Evolutionary conservation across 257 asterid species (phyloP).

Genomic region (Solanum etuberosum): DNA sequence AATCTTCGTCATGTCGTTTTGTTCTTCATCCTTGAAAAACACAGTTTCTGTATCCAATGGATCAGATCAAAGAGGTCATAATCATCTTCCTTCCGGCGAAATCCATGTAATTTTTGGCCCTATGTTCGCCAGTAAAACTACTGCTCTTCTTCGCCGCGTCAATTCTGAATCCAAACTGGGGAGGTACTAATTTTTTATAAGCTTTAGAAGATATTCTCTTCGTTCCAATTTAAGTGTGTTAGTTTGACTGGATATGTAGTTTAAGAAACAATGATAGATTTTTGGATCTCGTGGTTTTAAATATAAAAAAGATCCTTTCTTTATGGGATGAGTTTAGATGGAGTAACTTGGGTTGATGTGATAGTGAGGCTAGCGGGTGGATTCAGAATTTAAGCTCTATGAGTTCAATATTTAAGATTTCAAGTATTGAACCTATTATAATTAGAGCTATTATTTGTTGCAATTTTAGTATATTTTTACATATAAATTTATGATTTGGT

Average conservation of each 20-base stretch:
- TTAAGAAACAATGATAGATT: too few relatives aligned
- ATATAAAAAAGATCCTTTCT: too few relatives aligned
- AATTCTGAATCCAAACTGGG: constrained; percentile 18
- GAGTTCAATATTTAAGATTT: background rate
- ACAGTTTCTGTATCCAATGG: background rate
- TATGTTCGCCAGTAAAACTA: constrained; percentile 7
- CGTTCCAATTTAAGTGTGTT: too few relatives aligned
- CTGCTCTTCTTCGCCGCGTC: constrained; percentile 30
- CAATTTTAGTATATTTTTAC: background rate
- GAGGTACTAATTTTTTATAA: constrained; percentile 6
- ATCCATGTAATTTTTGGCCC: constrained; percentile 4
- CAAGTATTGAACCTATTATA: background rate
- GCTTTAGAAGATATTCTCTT: too few relatives aligned
- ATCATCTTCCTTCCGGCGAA: background rate
- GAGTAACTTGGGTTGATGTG: background rate
- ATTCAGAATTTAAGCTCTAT: background rate
- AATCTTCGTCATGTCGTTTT: background rate
- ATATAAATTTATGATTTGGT: background rate
- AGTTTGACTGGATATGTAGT: too few relatives aligned
- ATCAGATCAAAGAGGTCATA: background rate
- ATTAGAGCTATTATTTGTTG: background rate
- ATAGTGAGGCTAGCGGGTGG: background rate
- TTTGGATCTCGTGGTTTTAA: too few relatives aligned
- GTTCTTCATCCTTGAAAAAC: background rate
- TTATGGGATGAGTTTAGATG: background rate